Conservation (phyloP, 2,329 filamentous ascomycete genomes). For the Triangularia verruculosa region DNA sequence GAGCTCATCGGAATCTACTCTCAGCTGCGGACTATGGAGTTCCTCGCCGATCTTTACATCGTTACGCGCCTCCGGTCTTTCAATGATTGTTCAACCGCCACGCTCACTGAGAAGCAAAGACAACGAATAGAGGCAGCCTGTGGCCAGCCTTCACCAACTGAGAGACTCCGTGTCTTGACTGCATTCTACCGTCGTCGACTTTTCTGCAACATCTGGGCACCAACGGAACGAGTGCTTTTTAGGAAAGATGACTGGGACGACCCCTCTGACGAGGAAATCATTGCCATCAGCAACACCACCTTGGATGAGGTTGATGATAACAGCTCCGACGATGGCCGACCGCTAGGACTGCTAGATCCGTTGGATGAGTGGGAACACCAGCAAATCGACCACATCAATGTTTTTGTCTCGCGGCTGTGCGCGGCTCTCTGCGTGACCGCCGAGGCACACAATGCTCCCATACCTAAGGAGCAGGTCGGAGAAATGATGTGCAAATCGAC, state of each 20-base stretch:
- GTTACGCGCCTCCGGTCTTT: not conserved
- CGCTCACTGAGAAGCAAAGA: not conserved
- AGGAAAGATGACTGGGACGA: no score
- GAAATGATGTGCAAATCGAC: not conserved
- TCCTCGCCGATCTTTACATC: slow-evolving; percentile 5
- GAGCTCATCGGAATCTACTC: not conserved
- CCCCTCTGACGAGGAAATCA: not conserved
- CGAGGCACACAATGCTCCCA: not conserved
- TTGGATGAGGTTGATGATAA: not conserved
- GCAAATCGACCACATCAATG: not conserved
- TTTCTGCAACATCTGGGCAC: not conserved
- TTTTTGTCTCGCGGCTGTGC: not conserved
- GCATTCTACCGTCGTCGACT: not conserved
- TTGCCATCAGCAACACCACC: not conserved
- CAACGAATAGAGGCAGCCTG: not conserved
- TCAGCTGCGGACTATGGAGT: slow-evolving; percentile 11
- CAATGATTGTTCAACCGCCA: not conserved
- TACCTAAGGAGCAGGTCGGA: not conserved
- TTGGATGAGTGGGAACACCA: not conserved
- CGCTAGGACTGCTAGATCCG: not conserved
- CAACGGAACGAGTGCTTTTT: not conserved
- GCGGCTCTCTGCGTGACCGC: not conserved
- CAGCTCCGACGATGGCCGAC: not conserved
- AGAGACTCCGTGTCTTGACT: not conserved
- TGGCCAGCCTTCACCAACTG: not conserved